These are phyloP conservation scores for Passiflora organensis DNA, from an alignment of 345 rosid genomes.

Conservation along the genomic window DNA sequence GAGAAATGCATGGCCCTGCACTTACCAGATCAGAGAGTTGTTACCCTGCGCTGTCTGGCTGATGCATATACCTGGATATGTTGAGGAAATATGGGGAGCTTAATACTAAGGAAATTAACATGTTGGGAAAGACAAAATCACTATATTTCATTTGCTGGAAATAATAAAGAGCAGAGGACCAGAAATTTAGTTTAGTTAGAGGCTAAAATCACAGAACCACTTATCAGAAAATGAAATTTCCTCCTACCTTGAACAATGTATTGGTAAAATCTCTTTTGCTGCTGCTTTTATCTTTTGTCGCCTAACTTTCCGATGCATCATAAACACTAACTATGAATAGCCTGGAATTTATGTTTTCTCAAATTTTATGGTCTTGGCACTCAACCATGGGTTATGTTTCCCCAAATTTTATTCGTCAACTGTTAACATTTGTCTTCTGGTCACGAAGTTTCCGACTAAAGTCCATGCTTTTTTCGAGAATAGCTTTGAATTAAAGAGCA, in stretches of 20 bases:
- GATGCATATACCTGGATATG: constrained; percentile 7
- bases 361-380: neutral
- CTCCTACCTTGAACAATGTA: neutral
- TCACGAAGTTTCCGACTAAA: too few species aligned
- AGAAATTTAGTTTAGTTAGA: neutral
- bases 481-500: neutral
- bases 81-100: neutral
- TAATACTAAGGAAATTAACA: neutral
- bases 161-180: neutral
- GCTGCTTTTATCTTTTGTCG: neutral
- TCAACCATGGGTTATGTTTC: neutral
- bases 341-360: neutral
- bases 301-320: too few species aligned
- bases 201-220: constrained; percentile 1
- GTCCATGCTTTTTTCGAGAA: too few species aligned
- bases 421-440: too few species aligned
- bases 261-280: too few species aligned
- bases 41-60: constrained; percentile 59
- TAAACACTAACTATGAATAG: too few species aligned
- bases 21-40: constrained; percentile 76
- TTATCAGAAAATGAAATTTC: neutral
- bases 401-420: neutral
- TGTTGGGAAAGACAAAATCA: neutral
- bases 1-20: constrained; percentile 18
- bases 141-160: constrained; percentile 15